Evolutionary conservation across 2,329 filamentous ascomycete species (phyloP), one percentile per base, ranked within the genome.

Genomic region (Colletotrichum filicis): DNA sequence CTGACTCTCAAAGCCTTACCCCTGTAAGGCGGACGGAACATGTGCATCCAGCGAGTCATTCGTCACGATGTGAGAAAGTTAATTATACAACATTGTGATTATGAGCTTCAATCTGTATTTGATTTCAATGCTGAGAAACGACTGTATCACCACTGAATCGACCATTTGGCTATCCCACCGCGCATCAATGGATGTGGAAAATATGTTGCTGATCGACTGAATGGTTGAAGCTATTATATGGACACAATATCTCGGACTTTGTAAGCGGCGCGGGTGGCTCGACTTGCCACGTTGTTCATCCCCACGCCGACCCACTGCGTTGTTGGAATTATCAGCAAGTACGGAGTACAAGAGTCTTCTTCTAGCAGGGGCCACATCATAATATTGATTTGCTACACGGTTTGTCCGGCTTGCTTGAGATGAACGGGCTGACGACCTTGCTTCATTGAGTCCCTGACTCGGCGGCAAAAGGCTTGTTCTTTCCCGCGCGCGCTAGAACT

Each of bases 1-100:
- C 26, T 14, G 4, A 24, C 32, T n/a, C 19, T 65, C 14, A 12
- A 65, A 26, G 32, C 59, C 24, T 63, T 19, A 65, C 16, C 66
- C 66, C 14, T 65, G 66, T 64, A 14, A 49, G 19, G 14, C 24
- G n/a, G 30, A 16, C 26, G 57, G 49, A 56, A 11, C 35, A 28
- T 22, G 22, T 49, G 49, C 59, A 37, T 24, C 63, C 16, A 7
- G 24, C 59, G 63, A 64, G 24, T 68, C 66, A 55, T 56, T 49
- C 35, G 55, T 60, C 35, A 22, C 22, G 24, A 24, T 32, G 42
- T 30, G 49, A 68, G n/a, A 49, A 64, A 56, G 7, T 57, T 60
- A 63, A 46, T 35, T 56, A 32, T 26, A 46, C 65, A 49, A 22
- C 42, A 9, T 26, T 37, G 5, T 14, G 49, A 63, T 53, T 35